These are phyloP conservation scores for Colletotrichum navitas DNA, from an alignment of 2,329 filamentous ascomycete genomes.

Conservation along the genomic window DNA sequence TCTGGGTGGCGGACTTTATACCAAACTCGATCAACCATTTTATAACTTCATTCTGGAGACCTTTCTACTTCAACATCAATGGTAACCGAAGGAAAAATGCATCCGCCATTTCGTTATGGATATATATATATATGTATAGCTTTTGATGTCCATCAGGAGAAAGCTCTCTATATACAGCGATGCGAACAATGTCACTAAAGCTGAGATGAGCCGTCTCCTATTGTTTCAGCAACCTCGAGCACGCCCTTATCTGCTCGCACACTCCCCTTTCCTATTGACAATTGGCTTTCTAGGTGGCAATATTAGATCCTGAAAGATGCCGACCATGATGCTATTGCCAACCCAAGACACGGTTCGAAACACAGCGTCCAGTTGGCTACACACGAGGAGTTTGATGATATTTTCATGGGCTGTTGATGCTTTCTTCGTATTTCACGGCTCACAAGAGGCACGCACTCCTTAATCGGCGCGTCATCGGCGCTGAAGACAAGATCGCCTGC, in stretches of 20 bases:
- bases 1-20: not conserved
- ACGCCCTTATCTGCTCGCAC: too few relatives aligned
- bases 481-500: not conserved
- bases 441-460: rapidly evolving
- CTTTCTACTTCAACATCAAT: too few relatives aligned
- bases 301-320: too few relatives aligned
- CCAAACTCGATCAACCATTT: not conserved
- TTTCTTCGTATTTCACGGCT: not conserved
- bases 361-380: not conserved
- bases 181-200: not conserved
- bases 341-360: not conserved
- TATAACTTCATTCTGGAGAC: not conserved
- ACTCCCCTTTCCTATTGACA: too few relatives aligned
- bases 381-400: not conserved
- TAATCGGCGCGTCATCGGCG: not conserved
- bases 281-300: too few relatives aligned
- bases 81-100: not conserved
- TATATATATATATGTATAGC: not conserved
- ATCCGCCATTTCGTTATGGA: not conserved
- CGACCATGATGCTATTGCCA: not conserved
- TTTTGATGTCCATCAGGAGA: not conserved
- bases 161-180: not conserved
- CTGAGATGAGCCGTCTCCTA: not conserved
- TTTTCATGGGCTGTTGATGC: not conserved
- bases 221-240: too few relatives aligned